These are phyloP conservation scores for Basipetospora chlamydospora DNA, from an alignment of 2,329 filamentous ascomycete species.

Conservation along the genomic window DNA sequence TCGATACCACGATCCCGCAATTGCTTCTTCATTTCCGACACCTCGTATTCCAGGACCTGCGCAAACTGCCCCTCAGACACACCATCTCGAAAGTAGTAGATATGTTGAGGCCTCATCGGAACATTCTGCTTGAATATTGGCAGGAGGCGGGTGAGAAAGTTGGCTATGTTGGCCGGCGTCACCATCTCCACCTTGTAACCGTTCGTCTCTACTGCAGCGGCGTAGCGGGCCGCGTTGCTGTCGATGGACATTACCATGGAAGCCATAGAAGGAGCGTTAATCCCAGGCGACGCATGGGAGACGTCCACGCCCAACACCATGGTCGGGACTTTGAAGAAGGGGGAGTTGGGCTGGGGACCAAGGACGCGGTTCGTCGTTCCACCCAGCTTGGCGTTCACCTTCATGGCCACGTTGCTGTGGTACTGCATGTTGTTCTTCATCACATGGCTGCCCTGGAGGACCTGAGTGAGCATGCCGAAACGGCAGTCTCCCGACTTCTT, in stretches of 20 bases:
- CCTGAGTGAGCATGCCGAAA: conserved; percentile 71
- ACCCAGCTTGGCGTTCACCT: conserved; percentile 90
- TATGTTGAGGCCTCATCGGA: conserved; percentile 40
- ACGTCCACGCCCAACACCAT: conserved; percentile 88
- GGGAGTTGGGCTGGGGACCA: conserved; percentile 10
- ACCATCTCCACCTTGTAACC: conserved; percentile 72
- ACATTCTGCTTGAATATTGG: conserved; percentile 48
- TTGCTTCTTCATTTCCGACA: conserved; percentile 51
- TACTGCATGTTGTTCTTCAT: conserved; percentile 63
- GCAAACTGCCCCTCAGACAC: conserved; percentile 77
- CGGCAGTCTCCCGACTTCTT: conserved; percentile 84
- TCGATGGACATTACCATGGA: conserved; percentile 78
- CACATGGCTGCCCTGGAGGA: conserved; percentile 59
- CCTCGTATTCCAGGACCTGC: conserved; percentile 66
- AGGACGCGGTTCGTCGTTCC: conserved; percentile 50
- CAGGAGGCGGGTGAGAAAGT: conserved; percentile 50
- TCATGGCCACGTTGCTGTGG: conserved; percentile 88
- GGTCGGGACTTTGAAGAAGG: conserved; percentile 32
- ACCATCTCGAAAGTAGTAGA: conserved; percentile 90
- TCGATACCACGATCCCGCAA: conserved; percentile 28
- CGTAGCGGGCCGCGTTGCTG: conserved; percentile 55
- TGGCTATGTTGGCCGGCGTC: conserved; percentile 46
- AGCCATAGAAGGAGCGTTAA: conserved; percentile 58
- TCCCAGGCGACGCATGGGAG: conserved; percentile 64
- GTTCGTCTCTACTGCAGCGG: conserved; percentile 69